Evolutionary conservation across 2,329 filamentous ascomycete genomes (phyloP), one percentile per base, ranked within the genome.

Genomic region (Fusarium ramigenum): DNA sequence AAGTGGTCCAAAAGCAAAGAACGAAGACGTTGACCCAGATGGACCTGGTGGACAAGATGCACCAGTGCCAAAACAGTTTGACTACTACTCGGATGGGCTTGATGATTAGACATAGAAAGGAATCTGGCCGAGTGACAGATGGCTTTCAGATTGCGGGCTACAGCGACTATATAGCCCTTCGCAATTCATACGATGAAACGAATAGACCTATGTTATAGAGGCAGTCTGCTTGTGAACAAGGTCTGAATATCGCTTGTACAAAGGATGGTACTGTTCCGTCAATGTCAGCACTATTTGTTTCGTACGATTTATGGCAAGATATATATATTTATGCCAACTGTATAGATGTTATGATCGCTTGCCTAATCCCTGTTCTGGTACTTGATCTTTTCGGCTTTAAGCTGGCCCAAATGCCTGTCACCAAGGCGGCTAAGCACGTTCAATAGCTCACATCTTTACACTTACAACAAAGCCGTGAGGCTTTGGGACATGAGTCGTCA

Each of bases 51-150:
- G 72, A n/a, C 76, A 79, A 39, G 79, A 78, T 28, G 72, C 74
- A 8, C 74, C 77, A 40, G 70, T 81, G 19, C 82, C 81, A 0
- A 67, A 63, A 2, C 62, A 75, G 10, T 83, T 83, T 68, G 80
- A 82, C 10, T 83, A 83, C 60, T 82, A 77, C 52, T 79, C 82
- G 4, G 82, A 83, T 53, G 70, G 60, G 3, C 72, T 70, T n/a
- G 69, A 77, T 21, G 68, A 70, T 32, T 71, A 70, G 49, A 63
- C 28, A 64, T 59, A 62, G 30, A 60, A 23, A 28, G 9, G 1
- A 4, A 6, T 8, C 14, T 30, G 21, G 3, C 30, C 36, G 16
- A 19, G 9, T 36, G 14, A 52, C 34, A 58, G 32, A 21, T 10
- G 23, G 4, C 4, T 28, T 34, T 19, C 21, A 11, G 19, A 37